Conservation (phyloP, 805 yeast genomes). For the Debaryomyces tyrocola region DNA sequence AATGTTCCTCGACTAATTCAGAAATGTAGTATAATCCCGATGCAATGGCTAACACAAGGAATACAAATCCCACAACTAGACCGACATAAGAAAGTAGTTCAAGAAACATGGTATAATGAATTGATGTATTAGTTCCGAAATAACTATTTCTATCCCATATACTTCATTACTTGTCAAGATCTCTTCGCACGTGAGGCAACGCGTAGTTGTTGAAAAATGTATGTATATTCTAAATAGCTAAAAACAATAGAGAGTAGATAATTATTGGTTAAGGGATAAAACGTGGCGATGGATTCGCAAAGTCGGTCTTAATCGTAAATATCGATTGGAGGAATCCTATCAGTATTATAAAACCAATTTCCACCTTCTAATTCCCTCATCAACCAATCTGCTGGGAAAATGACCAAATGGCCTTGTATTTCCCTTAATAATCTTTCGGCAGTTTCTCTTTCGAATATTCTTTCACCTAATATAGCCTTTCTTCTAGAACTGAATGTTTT, state of each 20-base stretch:
- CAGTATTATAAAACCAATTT: constrained; percentile 94
- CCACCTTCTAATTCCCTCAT: constrained; percentile 81
- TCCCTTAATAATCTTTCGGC: constrained; percentile 73
- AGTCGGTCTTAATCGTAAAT: constrained; percentile 62
- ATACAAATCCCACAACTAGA: constrained; percentile 37
- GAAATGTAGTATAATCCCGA: constrained; percentile 89
- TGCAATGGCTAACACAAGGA: constrained; percentile 59
- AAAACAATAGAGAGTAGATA: no score
- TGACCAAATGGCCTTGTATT: constrained; percentile 81
- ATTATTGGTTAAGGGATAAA: no score
- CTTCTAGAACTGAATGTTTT: constrained; percentile 38
- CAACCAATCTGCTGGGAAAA: constrained; percentile 94
- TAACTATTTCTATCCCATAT: no score
- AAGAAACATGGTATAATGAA: constrained; percentile 32
- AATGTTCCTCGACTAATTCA: constrained; percentile 90
- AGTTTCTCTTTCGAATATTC: constrained; percentile 67
- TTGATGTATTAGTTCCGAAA: not conserved
- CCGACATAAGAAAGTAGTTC: constrained; percentile 41
- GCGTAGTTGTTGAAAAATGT: no score
- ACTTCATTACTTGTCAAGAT: no score
- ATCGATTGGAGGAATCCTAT: constrained; percentile 92
- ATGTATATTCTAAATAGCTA: no score
- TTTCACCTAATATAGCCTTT: constrained; percentile 39
- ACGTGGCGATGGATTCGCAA: no score
- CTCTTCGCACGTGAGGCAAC: no score